A percentile compares a stretch with the other conserved stretches of the same genome.
These are phyloP conservation scores for Phialophora expanda DNA, from an alignment of 2,329 filamentous ascomycete species.

Conservation along the genomic window DNA sequence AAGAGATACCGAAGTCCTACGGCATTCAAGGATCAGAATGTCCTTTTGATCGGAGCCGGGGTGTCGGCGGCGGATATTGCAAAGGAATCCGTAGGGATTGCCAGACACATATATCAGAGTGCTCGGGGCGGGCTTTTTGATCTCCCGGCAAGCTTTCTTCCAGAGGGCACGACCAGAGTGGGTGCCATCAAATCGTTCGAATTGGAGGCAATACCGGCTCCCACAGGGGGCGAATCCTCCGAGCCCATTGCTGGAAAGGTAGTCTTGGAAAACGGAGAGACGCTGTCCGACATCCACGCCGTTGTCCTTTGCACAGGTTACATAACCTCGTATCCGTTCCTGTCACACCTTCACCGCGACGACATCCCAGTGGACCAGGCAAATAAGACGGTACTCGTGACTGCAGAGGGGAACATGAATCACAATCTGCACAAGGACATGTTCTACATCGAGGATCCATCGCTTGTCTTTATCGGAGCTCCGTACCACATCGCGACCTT, in stretches of 20 bases:
- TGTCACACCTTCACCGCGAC: slow-evolving; percentile 59
- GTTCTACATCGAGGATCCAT: slow-evolving; percentile 71
- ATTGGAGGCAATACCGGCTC: slow-evolving; percentile 14
- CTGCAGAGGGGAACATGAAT: slow-evolving; percentile 62
- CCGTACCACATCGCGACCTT: slow-evolving; percentile 72
- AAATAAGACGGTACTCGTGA: slow-evolving; percentile 62
- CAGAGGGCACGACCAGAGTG: slow-evolving; percentile 59
- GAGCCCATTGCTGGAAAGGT: slow-evolving; percentile 57
- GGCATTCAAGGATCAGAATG: slow-evolving; percentile 60
- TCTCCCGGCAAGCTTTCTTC: slow-evolving; percentile 59
- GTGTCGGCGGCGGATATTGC: slow-evolving; percentile 63
- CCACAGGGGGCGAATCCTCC: slow-evolving; percentile 24
- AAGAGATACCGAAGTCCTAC: slow-evolving; percentile 57
- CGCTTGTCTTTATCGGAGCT: slow-evolving; percentile 67
- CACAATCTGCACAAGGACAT: slow-evolving; percentile 75
- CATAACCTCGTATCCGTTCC: slow-evolving; percentile 69
- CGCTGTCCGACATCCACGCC: slow-evolving; percentile 62
- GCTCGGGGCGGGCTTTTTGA: slow-evolving; percentile 67
- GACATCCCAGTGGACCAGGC: slow-evolving; percentile 53
- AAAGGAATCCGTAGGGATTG: slow-evolving; percentile 55
- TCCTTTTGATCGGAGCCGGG: slow-evolving; percentile 62
- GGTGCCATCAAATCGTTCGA: slow-evolving; percentile 59
- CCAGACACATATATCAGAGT: slow-evolving; percentile 58
- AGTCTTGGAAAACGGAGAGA: slow-evolving; percentile 59
- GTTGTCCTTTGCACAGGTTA: slow-evolving; percentile 73